Percentiles rank a stretch among this genome's conserved stretches.
Conservation (phyloP, 1,284 basidiomycete species). For the Fomes fomentarius region DNA sequence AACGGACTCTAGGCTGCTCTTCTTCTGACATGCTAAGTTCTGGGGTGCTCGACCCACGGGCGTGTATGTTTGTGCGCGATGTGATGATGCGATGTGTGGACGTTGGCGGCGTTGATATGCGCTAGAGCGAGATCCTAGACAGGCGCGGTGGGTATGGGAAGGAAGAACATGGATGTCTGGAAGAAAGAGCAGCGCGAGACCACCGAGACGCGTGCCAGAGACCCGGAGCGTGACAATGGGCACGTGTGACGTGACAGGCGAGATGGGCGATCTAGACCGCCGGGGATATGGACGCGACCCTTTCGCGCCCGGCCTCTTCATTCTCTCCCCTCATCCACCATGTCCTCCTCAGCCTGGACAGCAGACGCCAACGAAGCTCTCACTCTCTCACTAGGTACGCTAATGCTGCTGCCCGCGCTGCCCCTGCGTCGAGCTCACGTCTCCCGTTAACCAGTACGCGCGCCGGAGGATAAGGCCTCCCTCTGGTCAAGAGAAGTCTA, state of each 20-base stretch:
- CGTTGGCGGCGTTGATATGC: no score
- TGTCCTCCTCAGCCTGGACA: slow-evolving; percentile 51
- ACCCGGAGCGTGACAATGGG: slow-evolving; percentile 12
- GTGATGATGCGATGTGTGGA: no score
- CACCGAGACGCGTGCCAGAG: slow-evolving; percentile 10
- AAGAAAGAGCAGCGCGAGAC: no score
- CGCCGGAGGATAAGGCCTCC: slow-evolving; percentile 60
- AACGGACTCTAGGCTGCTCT: slow-evolving; percentile 23
- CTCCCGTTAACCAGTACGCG: slow-evolving; percentile 51
- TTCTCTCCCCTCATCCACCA: slow-evolving; percentile 19
- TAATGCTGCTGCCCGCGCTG: background rate
- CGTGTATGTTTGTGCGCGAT: background rate
- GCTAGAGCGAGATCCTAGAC: no score
- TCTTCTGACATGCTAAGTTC: slow-evolving; percentile 25
- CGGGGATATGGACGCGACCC: slow-evolving; percentile 24
- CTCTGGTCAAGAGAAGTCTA: slow-evolving; percentile 64
- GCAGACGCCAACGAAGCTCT: slow-evolving; percentile 82
- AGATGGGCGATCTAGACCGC: slow-evolving; percentile 23
- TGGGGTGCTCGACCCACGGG: slow-evolving; percentile 10
- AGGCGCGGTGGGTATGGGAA: slow-evolving; percentile 1
- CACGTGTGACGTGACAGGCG: slow-evolving; percentile 22
- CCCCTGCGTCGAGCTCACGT: slow-evolving; percentile 7
- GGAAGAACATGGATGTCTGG: no score
- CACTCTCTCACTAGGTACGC: slow-evolving; percentile 68
- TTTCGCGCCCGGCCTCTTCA: slow-evolving; percentile 11